Evolutionary conservation across 176 grass and related monocot species (phyloP), one percentile per base, ranked within the genome.

Genomic region (Triticum timopheevii): DNA sequence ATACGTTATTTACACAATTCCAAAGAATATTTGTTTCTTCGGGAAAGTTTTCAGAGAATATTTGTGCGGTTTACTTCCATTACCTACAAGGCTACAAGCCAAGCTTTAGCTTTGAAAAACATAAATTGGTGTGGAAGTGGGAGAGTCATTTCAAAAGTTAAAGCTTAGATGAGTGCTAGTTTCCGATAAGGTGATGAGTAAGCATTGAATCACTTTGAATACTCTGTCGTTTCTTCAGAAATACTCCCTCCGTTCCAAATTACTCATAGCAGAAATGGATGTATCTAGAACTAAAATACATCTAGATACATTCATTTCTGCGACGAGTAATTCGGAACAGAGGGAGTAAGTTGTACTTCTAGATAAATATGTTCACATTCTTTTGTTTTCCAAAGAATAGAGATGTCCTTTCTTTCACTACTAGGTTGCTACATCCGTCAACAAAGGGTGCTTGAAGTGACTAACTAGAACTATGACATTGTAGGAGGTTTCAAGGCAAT

Each of bases 401-500:
- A 16, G 7, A 35, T 83, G 12, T 68, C 74, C 28, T 79, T 63
- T 56, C 56, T 79, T 79, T 78, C 11, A 13, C 30, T 63, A 73
- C 13, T 65, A 66, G 0, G 33, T 13, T 58, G 61, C 82, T 25
- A 1, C 35, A 83, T 83, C 20, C 42, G 22, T 83, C 64, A 61
- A 77, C 0, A 88, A 45, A 33, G 22, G 3, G 9, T 69, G 8
- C 13, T 80, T n/a, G 11, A 8, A 58, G 34, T 50, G 34, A 35
- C 49, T 40, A 54, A 84, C 10, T 20, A 4, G 9, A 61, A 15
- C 6, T 77, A 56, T 85, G 16, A 61, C 81, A 80, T 76, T 83
- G 40, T 69, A 95, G 93, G 86, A 76, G 90, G 68, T 92, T 98
- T 79, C 93, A 98, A 84, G 96, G 96, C 6, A 98, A 91, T 89